Base-by-base conservation (phyloP, 257 asterid genomes). In the Phtheirospermum japonicum region DNA sequence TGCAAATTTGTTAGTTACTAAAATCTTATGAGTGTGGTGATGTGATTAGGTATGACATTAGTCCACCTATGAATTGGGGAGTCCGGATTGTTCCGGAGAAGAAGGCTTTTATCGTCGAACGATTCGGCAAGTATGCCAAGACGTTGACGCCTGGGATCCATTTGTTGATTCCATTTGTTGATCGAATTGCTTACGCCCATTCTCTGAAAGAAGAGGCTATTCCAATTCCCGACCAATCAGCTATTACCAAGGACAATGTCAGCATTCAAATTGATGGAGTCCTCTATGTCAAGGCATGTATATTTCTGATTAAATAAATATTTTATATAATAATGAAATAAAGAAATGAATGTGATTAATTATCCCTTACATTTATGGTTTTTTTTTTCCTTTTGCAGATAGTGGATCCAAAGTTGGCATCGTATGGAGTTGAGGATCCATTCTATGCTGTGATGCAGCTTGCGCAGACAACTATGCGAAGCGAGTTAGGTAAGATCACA, bases 401-500 rank as follows among this genome's bases (percentile, higher is more conserved):
- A 65, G 93, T 89, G 58, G 96, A 86, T 62, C 96, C 99, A 48
- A 80, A 79, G 75, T 71, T 92, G 80, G 99, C 97, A 0, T 92
- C 99, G 0, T 92, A 92, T 76, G 97, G 99, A 19, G 99, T 92
- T 71, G 88, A 85, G 73, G 78, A 83, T 77, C 99, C 97, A 6
- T 43, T 92, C 23, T 86, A 79, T 75, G 91, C 95, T 16, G 91
- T 92, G 37, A 80, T 83, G 76, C 97, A 86, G 71, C 95, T 89
- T 32, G 97, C 99, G 0, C 99, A 92, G 70, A 92, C 97, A 32
- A 86, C 97, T 34, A 92, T 92, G 99, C 79, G 97, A n/a, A 92
- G 99, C 77, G 97, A 92, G 83, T 86, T 92, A 30, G 97, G 97
- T 17, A 92, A 92, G 81, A 89, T 92, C 71, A 86, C 95, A 5